Evolutionary conservation across 208 protist species (phyloP), one percentile per base, ranked within the genome.

Genomic region (Trichomonas tenax): DNA sequence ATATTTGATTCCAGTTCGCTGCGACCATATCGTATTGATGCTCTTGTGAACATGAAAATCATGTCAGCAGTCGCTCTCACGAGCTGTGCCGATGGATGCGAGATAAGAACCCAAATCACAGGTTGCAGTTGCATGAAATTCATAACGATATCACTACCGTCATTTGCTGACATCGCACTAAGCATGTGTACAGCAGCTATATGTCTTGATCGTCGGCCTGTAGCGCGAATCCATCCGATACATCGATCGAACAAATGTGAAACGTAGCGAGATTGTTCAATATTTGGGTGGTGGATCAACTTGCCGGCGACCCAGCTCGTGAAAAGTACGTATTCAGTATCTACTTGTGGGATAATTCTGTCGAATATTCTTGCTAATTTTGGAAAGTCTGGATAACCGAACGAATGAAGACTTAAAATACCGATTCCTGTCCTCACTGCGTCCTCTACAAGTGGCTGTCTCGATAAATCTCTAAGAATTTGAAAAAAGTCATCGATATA

Each of bases 221-320:
- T 58, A 31, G 86, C 11, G 6, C 86, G 40, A 34, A 44, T 51
- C 86, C 86, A 93, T 34, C 44, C 26, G 1, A 93, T 38, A 36
- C 45, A 34, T 51, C 86, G 40, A 34, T 48, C 44, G 26, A 93
- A 93, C 21, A 93, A 51, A 93, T 93, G 86, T 17, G 86, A 93
- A 93, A 93, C 86, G 45, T 93, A 93, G n/a, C 86, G 86, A 40
- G 86, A 93, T 51, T 93, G 86, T 51, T 93, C 86, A 51, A n/a
- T 14, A 93, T 51, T 51, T 48, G 86, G 86, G 46, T 93, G 86
- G 21, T 93, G 86, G 51, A 93, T 93, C 31, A 93, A 93, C 36
- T 51, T 17, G 6, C 86, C 86, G 21, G 44, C 86, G 38, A 41
- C 41, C 86, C 86, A 93, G 51, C 86, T 93, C 26, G 86, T 93